phyloP scores from a whole-genome alignment of 2,329 filamentous ascomycete genomes.

The Didymella pinodella region DNA sequence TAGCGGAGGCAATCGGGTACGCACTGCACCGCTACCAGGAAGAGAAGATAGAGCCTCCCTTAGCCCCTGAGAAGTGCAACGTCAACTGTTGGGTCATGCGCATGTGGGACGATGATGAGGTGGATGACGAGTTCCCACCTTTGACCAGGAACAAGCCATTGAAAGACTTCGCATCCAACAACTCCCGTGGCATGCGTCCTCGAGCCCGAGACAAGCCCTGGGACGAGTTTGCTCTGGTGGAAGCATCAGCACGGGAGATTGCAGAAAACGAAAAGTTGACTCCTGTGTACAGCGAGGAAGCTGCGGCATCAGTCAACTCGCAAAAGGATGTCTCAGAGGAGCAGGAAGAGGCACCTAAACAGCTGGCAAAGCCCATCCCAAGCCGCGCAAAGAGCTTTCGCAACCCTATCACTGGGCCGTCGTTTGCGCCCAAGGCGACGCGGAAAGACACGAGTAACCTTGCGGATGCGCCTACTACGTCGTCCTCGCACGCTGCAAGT shows the following conservation, averaged over 20 bases:
- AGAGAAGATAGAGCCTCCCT: slow-evolving; percentile 73
- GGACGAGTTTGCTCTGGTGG: slow-evolving; percentile 82
- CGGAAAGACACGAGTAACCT: slow-evolving; percentile 56
- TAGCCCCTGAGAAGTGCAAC: slow-evolving; percentile 72
- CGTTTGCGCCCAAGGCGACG: slow-evolving; percentile 56
- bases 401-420: slow-evolving; percentile 61
- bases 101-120: slow-evolving; percentile 84
- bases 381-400: slow-evolving; percentile 54
- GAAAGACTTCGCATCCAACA: slow-evolving; percentile 79
- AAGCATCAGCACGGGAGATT: slow-evolving; percentile 73
- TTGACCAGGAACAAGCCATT: slow-evolving; percentile 76
- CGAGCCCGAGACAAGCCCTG: slow-evolving; percentile 78
- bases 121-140: slow-evolving; percentile 85
- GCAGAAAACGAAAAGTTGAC: slow-evolving; percentile 73
- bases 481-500: slow-evolving; percentile 56
- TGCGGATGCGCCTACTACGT: slow-evolving; percentile 54
- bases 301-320: slow-evolving; percentile 41
- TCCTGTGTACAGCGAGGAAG: slow-evolving; percentile 69
- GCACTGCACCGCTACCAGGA: slow-evolving; percentile 80
- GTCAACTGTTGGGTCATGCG: slow-evolving; percentile 84
- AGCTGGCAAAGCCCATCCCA: slow-evolving; percentile 36
- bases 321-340: slow-evolving; percentile 38
- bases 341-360: slow-evolving; percentile 29
- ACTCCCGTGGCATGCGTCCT: slow-evolving; percentile 71
- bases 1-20: slow-evolving; percentile 82